Conservation (phyloP, 768 basidiomycete species). For the Termitomyces sp. region DNA sequence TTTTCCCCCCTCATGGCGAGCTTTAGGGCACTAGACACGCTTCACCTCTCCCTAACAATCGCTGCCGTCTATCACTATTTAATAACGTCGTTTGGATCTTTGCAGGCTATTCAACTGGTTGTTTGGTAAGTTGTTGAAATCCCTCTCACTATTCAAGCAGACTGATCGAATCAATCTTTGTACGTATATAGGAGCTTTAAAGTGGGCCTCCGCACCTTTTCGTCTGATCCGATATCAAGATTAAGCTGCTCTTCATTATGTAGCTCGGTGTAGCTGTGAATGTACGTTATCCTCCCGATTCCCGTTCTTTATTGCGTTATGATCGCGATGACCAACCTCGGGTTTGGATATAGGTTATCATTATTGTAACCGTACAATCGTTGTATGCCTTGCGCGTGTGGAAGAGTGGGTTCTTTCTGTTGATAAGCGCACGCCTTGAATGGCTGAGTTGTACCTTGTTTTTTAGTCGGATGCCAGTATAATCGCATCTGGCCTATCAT, state of each 20-base stretch:
- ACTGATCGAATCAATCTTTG: not conserved
- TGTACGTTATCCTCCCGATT: slow-evolving; percentile 19
- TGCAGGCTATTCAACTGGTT: slow-evolving; percentile 14
- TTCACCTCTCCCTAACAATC: slow-evolving; percentile 26
- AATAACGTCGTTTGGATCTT: slow-evolving; percentile 25
- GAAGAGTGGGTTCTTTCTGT: slow-evolving; percentile 23
- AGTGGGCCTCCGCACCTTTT: slow-evolving; percentile 4
- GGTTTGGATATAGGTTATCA: slow-evolving; percentile 19
- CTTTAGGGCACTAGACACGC: slow-evolving; percentile 22
- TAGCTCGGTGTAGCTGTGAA: slow-evolving; percentile 26
- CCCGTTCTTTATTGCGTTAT: not conserved
- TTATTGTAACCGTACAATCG: slow-evolving; percentile 27
- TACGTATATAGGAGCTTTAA: slow-evolving; percentile 22
- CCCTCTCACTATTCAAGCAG: not conserved
- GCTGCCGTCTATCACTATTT: slow-evolving; percentile 29
- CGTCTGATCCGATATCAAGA: not conserved
- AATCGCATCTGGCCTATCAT: slow-evolving; percentile 19
- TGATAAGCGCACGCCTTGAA: not conserved
- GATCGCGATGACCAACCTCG: not conserved
- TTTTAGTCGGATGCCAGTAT: slow-evolving; percentile 21
- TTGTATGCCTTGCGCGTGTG: slow-evolving; percentile 30
- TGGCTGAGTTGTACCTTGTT: not conserved
- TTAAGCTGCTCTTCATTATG: not conserved
- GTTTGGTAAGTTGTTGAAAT: slow-evolving; percentile 10
- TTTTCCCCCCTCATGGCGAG: not conserved